Evolutionary conservation across 495 filamentous ascomycete genomes (phyloP).

Genomic region (Aspergillus conjunctus): DNA sequence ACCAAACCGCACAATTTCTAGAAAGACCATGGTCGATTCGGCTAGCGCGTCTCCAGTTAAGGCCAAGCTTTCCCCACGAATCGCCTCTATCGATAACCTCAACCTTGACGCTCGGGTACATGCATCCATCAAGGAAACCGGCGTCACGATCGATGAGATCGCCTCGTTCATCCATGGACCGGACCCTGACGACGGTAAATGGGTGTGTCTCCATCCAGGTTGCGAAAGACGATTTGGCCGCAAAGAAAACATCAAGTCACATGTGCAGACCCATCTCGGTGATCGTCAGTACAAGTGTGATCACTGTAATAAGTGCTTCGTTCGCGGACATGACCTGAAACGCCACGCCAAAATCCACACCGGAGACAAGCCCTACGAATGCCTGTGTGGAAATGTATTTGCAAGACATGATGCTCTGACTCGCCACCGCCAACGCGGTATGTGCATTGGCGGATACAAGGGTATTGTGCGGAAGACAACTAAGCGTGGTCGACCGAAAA

Average conservation of each 20-base stretch:
- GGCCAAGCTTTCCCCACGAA: slow-evolving; percentile 36
- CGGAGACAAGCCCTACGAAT: slow-evolving; percentile 88
- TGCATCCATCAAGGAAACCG: slow-evolving; percentile 66
- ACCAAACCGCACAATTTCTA: slow-evolving; percentile 25
- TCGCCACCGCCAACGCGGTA: slow-evolving; percentile 87
- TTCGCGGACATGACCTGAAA: slow-evolving; percentile 95
- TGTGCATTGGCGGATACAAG: slow-evolving; percentile 91
- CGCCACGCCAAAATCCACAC: slow-evolving; percentile 96
- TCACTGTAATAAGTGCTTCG: slow-evolving; percentile 89
- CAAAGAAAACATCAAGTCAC: slow-evolving; percentile 96
- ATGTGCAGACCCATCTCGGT: slow-evolving; percentile 95
- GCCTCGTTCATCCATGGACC: slow-evolving; percentile 81
- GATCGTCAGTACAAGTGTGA: slow-evolving; percentile 92
- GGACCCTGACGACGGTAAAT: slow-evolving; percentile 70
- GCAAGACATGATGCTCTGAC: slow-evolving; percentile 93
- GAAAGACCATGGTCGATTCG: slow-evolving; percentile 20
- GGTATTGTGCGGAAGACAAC: slow-evolving; percentile 72
- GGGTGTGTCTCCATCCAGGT: slow-evolving; percentile 78
- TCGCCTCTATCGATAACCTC: slow-evolving; percentile 46
- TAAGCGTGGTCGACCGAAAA: slow-evolving; percentile 69
- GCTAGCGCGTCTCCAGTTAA: slow-evolving; percentile 36
- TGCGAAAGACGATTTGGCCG: slow-evolving; percentile 86
- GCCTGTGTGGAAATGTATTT: slow-evolving; percentile 87
- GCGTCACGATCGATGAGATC: slow-evolving; percentile 86
- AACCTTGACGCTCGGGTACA: slow-evolving; percentile 52